Evolutionary conservation across 2,329 filamentous ascomycete genomes (phyloP), one percentile per base, ranked within the genome.

Genomic region (Diplodia sapinea): DNA sequence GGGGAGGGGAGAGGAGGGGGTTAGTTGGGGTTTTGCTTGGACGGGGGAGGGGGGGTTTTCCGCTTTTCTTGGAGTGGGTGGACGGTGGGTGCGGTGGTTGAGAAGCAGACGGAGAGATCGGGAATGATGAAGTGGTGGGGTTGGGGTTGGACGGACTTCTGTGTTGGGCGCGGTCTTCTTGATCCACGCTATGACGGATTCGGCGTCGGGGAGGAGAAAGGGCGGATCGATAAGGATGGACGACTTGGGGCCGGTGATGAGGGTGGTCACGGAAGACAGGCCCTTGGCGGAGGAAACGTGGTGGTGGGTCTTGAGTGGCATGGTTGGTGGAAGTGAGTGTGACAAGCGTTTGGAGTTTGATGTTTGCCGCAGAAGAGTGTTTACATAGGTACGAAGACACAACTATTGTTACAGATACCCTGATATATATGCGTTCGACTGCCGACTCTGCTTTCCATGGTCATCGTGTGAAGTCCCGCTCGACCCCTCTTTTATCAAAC

Each of bases 201-300:
- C 55, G 33, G 75, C 75, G 64, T 77, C 76, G 4, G 71, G 72
- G 6, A 77, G 68, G 13, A 79, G 73, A 66, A 78, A 75, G 0
- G 76, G 76, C 0, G 73, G 75, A 64, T 78, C 76, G 54, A 78
- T 72, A 12, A 78, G 68, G 50, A 73, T 68, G 43, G 38, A 40
- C 15, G 38, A 15, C 3, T 11, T 38, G 62, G 54, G 31, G 1
- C 74, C 74, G 1, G 73, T 68, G 3, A 77, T 73, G 17, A 77
- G 68, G 4, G 71, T 74, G 2, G 70, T 72, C 4, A 76, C 72
- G 38, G 70, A 72, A 4, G 74, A 77, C 7, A 77, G 72, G 12
- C 75, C 75, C 50, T 71, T 73, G 33, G 72, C 68, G 23, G 68
- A 70, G 31, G 73, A 70, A 23, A 55, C 29, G 38, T 65, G 63